Percentiles rank a stretch among this genome's conserved stretches.
Conservation (phyloP, 305 asterid species). For the Monarda citriodora region DNA sequence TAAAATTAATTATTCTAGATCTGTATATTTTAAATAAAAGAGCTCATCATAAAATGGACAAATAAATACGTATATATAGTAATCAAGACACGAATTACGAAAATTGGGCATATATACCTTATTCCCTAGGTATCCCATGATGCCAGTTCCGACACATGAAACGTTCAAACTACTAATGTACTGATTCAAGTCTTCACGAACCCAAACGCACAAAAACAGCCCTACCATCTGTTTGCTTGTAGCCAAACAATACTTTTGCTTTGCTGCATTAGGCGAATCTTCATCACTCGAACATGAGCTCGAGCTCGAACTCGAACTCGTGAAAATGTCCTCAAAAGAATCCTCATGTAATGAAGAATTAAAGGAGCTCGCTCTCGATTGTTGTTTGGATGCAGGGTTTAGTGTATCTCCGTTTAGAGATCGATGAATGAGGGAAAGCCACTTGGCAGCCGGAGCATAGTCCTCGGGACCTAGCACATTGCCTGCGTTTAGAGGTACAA, state of each 20-base stretch:
- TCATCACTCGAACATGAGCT: constrained; percentile 29
- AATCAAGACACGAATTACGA: too few relatives aligned
- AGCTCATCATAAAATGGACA: too few relatives aligned
- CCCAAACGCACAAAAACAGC: constrained; percentile 71
- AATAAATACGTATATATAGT: too few relatives aligned
- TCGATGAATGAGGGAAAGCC: constrained; percentile 71
- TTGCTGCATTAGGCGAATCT: constrained; percentile 9
- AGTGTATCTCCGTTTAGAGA: constrained; percentile 39
- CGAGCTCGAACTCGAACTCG: constrained; percentile 12
- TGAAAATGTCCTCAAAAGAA: constrained; percentile 16
- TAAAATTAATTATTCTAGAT: too few relatives aligned
- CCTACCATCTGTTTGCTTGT: constrained; percentile 97
- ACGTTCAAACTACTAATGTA: constrained; percentile 60
- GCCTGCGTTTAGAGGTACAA: constrained; percentile 87
- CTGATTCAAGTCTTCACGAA: constrained; percentile 50
- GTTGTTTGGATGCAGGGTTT: constrained; percentile 19
- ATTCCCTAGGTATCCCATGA: constrained; percentile 95
- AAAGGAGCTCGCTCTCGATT: constrained; percentile 39
- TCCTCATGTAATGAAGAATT: constrained; percentile 34
- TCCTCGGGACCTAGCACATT: constrained; percentile 79
- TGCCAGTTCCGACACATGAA: constrained; percentile 80
- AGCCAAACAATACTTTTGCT: constrained; percentile 47
- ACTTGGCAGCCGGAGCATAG: constrained; percentile 65
- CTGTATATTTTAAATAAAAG: too few relatives aligned
- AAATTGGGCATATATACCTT: constrained; percentile 51